These are phyloP conservation scores for Neurospora discreta DNA, from an alignment of 495 filamentous ascomycete genomes.

Conservation along the genomic window DNA sequence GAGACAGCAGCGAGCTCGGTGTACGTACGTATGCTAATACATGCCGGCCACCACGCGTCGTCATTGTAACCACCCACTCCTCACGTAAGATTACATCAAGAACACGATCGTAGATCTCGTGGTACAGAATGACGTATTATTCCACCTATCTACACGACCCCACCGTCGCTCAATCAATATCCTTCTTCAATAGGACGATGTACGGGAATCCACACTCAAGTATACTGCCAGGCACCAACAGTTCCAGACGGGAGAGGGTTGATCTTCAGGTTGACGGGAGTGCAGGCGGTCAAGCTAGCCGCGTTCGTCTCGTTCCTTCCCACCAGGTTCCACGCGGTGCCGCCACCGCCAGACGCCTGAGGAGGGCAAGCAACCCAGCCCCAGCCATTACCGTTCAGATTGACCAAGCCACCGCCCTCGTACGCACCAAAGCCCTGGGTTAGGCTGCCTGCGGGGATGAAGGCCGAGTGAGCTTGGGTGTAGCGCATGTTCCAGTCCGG, in stretches of 20 bases:
- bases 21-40: not conserved
- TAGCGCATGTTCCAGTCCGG: slow-evolving; percentile 46
- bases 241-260: slow-evolving; percentile 9
- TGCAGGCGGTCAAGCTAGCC: slow-evolving; percentile 11
- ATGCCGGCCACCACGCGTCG: not conserved
- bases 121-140: not conserved
- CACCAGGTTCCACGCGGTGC: slow-evolving; percentile 18
- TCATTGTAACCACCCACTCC: not conserved
- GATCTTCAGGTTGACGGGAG: slow-evolving; percentile 19
- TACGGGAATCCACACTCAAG: slow-evolving; percentile 2
- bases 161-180: not conserved
- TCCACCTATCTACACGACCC: not conserved
- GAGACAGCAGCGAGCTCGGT: not conserved
- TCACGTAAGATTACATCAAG: not conserved
- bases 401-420: slow-evolving; percentile 23
- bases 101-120: not conserved
- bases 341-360: slow-evolving; percentile 13
- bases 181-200: not conserved
- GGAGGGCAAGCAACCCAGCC: slow-evolving; percentile 27
- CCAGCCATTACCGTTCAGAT: slow-evolving; percentile 24
- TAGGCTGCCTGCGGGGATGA: slow-evolving; percentile 42
- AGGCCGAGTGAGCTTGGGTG: slow-evolving; percentile 49
- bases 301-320: slow-evolving; percentile 22
- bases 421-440: slow-evolving; percentile 29
- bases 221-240: slow-evolving; percentile 24